Evolutionary conservation across 495 filamentous ascomycete genomes (phyloP), one percentile per base, ranked within the genome.

Genomic region (Xylaria intraflava): DNA sequence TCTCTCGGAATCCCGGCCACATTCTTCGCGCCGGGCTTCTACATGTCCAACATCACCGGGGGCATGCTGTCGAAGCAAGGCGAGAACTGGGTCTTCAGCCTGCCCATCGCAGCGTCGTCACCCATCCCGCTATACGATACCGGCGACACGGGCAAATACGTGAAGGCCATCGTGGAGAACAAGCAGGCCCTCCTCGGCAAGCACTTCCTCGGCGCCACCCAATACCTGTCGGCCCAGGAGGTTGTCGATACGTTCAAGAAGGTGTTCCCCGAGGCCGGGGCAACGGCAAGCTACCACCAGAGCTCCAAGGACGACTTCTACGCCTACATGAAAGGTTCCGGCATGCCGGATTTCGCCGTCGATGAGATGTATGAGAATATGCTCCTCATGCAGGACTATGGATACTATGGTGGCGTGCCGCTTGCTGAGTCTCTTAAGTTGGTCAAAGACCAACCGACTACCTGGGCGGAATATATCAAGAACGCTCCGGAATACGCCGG

Each of bases 1-100:
- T 10, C 36, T 1, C 46, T 68, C 10, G 73, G 68, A 11, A 60
- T 87, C 14, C 71, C 73, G 0, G 70, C 74, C 51, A 79, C 77
- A 0, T 84, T 78, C 59, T 73, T 84, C 57, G 57, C 79, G 33
- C 73, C 80, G 2, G 83, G 78, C 12, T 76, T 75, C 57, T 86
- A 77, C 70, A 84, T 83, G 81, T 69, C 68, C 54, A 82, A 81
- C 58, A 43, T 74, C 24, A 61, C 68, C 4, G 64, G 62, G 22
- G 47, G 49, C 11, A 62, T 57, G 49, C 64, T 67, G 51, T 49
- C 47, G n/a, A 65, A 64, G 24, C 62, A 64, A 20, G 67, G 65
- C 26, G 49, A 61, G 19, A 58, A 57, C 30, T 77, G 70, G 61
- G 69, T 70, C 19, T 49, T 82, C n/a, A 57, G 60, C 6, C 52